A percentile compares a stretch with the other conserved stretches of the same genome.
Conservation (phyloP, 2,329 filamentous ascomycete genomes). For the Ophiognomonia clavigignenti-juglandacearum region DNA sequence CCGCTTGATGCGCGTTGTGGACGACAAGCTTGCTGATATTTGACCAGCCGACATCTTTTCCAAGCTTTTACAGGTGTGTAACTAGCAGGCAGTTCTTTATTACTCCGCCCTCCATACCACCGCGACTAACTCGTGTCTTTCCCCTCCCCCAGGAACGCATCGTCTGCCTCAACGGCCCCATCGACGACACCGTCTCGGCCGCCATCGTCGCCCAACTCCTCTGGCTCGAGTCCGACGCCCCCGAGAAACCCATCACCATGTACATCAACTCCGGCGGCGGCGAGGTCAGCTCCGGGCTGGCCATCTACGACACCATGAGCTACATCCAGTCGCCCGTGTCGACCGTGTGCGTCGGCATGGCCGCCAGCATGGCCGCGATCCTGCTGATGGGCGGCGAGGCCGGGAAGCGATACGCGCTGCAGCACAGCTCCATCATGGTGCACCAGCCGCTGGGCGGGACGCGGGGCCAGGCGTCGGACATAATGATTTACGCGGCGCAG, state of each 20-base stretch:
- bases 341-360: slow-evolving; percentile 91
- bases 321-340: slow-evolving; percentile 92
- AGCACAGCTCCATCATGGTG: slow-evolving; percentile 95
- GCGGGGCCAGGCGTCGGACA: slow-evolving; percentile 66
- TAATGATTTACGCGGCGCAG: slow-evolving; percentile 95
- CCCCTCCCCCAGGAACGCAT: slow-evolving; percentile 69
- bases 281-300: slow-evolving; percentile 78
- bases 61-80: slow-evolving; percentile 64
- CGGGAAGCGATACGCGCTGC: slow-evolving; percentile 81
- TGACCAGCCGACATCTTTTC: slow-evolving; percentile 73
- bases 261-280: slow-evolving; percentile 98
- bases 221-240: slow-evolving; percentile 95
- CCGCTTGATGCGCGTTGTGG: not conserved
- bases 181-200: slow-evolving; percentile 88
- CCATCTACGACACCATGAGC: slow-evolving; percentile 98
- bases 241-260: slow-evolving; percentile 90
- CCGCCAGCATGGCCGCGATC: slow-evolving; percentile 90
- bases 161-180: slow-evolving; percentile 84
- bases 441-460: slow-evolving; percentile 85
- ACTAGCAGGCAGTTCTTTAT: not conserved
- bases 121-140: too few species aligned
- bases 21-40: slow-evolving; percentile 20
- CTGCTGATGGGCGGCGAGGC: slow-evolving; percentile 80
- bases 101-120: not conserved
- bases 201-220: slow-evolving; percentile 92